Evolutionary conservation across 306 rosid species (phyloP), one percentile per base, ranked within the genome.

Genomic region (Arachis stenosperma): DNA sequence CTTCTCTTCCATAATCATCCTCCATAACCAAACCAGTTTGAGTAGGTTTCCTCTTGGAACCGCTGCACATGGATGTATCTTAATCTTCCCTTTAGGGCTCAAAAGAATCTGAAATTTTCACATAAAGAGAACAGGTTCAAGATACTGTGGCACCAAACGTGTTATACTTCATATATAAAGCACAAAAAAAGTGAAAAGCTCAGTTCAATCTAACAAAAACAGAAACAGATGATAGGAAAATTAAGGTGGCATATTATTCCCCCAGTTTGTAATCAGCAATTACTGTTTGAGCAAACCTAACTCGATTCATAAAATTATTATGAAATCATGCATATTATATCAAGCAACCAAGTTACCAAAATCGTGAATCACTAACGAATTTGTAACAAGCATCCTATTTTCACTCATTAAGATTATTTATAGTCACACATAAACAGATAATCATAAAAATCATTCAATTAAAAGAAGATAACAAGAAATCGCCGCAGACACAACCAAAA

Each of bases 11-110:
- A 43, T 56, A 57, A 62, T 61, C 84, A 40, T 70, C 75, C 53
- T 82, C 89, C 96, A 90, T 92, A 58, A 37, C 57, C 72, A 81
- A 73, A 71, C 83, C 83, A 33, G 78, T 2, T 54, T 84, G 43
- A 78, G 81, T 58, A 75, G 83, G 84, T 63, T 87, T 81, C 79
- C 60, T 73, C 76, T 84, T 72, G 9, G 91, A 81, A 74, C 86
- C 90, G 67, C 84, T 73, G 82, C 96, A 92, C 88, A 86, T 81
- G 82, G 78, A 81, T 64, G 62, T 29, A 43, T 9, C 37, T 33
- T 5, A 22, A 83, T n/a, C 52, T 63, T 40, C 48, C 41, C 39
- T 48, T 42, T 42, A 41, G 61, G 29, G 57, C 75, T 75, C 67
- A 46, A 61, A 11, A 76, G 60, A 59, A 71, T 76, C 86, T 85